Evolutionary conservation across 805 yeast species (phyloP).

Genomic region (Zygosaccharomyces rouxii): DNA sequence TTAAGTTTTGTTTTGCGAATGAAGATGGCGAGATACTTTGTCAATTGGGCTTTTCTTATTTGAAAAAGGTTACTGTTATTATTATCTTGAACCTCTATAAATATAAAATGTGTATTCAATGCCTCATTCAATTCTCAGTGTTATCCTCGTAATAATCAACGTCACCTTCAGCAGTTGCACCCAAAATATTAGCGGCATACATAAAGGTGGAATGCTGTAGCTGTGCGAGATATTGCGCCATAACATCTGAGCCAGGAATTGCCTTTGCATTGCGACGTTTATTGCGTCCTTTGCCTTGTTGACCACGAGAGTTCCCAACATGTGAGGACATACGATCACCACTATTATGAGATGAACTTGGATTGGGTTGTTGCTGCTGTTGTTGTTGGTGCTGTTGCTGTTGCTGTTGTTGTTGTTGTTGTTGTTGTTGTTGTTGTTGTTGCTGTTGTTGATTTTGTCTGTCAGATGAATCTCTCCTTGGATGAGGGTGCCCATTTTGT

Average conservation of each 20-base stretch:
- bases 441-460: neutral
- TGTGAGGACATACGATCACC: constrained; percentile 1
- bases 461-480: neutral
- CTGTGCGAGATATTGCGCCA: constrained; percentile 76
- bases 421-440: neutral
- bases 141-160: constrained; percentile 19
- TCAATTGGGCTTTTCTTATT: neutral
- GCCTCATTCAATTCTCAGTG: neutral
- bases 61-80: too few relatives aligned
- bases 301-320: constrained; percentile 2
- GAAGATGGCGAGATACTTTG: too few relatives aligned
- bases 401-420: constrained; percentile 6
- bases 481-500: neutral
- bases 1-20: neutral
- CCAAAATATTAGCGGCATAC: constrained; percentile 51
- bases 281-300: constrained; percentile 5
- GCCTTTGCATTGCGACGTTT: constrained; percentile 15
- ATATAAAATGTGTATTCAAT: neutral
- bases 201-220: constrained; percentile 57
- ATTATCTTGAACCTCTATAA: too few relatives aligned
- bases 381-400: constrained; percentile 6
- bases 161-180: constrained; percentile 41
- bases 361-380: constrained; percentile 6
- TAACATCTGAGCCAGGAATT: constrained; percentile 63
- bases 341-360: neutral